Conservation (phyloP, 2,329 filamentous ascomycete species). For the Septoria linicola region DNA sequence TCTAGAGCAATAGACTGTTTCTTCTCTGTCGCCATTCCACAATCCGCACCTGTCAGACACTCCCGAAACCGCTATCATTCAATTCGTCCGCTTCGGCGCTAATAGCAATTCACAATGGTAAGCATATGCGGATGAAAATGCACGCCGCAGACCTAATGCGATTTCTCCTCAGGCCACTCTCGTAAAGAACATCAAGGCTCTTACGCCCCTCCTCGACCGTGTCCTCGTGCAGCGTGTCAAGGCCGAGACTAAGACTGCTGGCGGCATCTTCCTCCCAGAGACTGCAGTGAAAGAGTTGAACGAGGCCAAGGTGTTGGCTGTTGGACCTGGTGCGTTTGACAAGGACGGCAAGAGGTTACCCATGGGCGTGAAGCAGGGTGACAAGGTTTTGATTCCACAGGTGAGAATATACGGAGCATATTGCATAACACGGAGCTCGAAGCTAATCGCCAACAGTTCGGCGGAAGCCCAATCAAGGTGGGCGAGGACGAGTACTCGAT, state of each 20-base stretch:
- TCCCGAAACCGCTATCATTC: conserved; percentile 24
- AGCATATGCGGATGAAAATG: conserved; percentile 2
- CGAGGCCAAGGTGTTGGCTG: conserved; percentile 92
- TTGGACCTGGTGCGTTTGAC: conserved; percentile 84
- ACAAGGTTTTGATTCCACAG: conserved; percentile 94
- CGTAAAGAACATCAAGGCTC: conserved; percentile 91
- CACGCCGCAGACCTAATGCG: conserved; percentile 25
- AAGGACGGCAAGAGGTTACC: conserved; percentile 84
- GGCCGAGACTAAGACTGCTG: conserved; percentile 92
- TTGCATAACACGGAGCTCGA: background rate
- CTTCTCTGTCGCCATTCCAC: conserved; percentile 13
- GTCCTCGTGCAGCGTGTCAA: conserved; percentile 98
- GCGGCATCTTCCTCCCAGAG: conserved; percentile 97
- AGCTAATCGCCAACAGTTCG: conserved; percentile 60
- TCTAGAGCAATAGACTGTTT: conserved; percentile 8
- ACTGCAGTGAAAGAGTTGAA: conserved; percentile 97
- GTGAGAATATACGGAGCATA: conserved; percentile 50
- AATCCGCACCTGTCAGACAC: conserved; percentile 9
- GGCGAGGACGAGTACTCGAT: conserved; percentile 95
- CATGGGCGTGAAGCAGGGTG: conserved; percentile 78
- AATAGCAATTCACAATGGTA: conserved; percentile 31
- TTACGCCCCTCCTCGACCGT: conserved; percentile 94
- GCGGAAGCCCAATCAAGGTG: conserved; percentile 93
- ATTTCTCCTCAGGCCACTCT: conserved; percentile 47
- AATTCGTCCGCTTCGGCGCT: conserved; percentile 1